A percentile compares a stretch with the other conserved stretches of the same genome.
Conservation (phyloP, 345 rosid genomes). For the Cardamine resedifolia region DNA sequence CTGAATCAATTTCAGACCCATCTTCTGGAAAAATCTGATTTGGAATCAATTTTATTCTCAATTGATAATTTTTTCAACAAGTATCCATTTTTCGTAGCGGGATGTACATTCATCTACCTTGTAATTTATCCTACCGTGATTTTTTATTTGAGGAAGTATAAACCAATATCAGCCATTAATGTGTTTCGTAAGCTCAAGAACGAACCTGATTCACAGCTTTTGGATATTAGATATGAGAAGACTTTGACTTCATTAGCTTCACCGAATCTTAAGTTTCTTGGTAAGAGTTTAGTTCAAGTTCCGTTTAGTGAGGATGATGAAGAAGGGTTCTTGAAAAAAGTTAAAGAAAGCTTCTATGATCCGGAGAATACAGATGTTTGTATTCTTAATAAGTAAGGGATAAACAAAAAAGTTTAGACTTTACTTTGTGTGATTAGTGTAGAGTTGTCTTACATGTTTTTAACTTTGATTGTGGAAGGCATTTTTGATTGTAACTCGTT, state of each 20-base stretch:
- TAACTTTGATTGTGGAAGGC: constrained; percentile 57
- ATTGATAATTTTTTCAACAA: constrained; percentile 72
- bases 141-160: constrained; percentile 68
- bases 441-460: constrained; percentile 20
- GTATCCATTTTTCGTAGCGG: constrained; percentile 87
- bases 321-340: constrained; percentile 56
- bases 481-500: constrained; percentile 86
- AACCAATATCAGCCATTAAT: constrained; percentile 55
- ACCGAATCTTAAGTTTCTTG: constrained; percentile 60
- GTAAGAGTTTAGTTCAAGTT: constrained; percentile 57
- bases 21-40: constrained; percentile 55
- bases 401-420: constrained; percentile 2
- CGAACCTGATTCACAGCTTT: constrained; percentile 61
- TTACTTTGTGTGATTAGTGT: too few relatives aligned
- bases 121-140: constrained; percentile 58
- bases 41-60: constrained; percentile 62
- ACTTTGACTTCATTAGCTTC: constrained; percentile 56
- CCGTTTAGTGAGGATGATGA: constrained; percentile 55
- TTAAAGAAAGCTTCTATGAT: constrained; percentile 53
- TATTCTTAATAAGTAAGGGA: constrained; percentile 75
- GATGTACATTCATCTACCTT: constrained; percentile 78
- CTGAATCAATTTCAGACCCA: constrained; percentile 48
- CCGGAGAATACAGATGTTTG: constrained; percentile 62
- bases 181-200: constrained; percentile 70
- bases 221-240: constrained; percentile 75